A percentile compares a stretch with the other conserved stretches of the same genome.
Evolutionary conservation across 1,284 basidiomycete species (phyloP).

Genomic region (Ustilago shanxiensis): DNA sequence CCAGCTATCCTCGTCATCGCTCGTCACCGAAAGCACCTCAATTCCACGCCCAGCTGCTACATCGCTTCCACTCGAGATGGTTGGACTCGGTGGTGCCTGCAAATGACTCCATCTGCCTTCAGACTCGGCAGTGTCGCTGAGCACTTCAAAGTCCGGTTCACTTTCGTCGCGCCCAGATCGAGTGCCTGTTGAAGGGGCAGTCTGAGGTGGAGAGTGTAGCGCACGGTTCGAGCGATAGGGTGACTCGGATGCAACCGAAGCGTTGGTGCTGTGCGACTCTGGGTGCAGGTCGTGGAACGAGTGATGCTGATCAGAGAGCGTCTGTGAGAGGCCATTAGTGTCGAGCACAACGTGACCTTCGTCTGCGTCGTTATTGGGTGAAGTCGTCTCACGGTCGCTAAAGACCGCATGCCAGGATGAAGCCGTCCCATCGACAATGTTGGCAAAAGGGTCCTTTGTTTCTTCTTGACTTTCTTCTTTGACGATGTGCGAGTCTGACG

Average conservation of each 20-base stretch:
- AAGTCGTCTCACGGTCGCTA: slow-evolving; percentile 12
- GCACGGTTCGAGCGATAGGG: slow-evolving; percentile 40
- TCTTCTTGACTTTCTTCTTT: neutral
- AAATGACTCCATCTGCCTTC: slow-evolving; percentile 38
- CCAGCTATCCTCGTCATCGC: slow-evolving; percentile 49
- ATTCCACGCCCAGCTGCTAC: neutral
- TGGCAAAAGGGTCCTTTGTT: slow-evolving; percentile 24
- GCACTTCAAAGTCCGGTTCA: slow-evolving; percentile 42
- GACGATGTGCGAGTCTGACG: neutral
- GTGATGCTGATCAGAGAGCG: slow-evolving; percentile 39
- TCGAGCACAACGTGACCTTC: slow-evolving; percentile 32
- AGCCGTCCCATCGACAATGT: slow-evolving; percentile 32
- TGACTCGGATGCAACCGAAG: slow-evolving; percentile 3
- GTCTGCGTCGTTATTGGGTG: slow-evolving; percentile 5
- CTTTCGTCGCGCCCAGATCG: slow-evolving; percentile 13
- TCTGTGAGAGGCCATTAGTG: slow-evolving; percentile 47
- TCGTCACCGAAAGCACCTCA: slow-evolving; percentile 18
- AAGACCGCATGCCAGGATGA: slow-evolving; percentile 51
- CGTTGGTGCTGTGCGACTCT: slow-evolving; percentile 8
- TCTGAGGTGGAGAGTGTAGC: slow-evolving; percentile 6
- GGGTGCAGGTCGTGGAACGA: slow-evolving; percentile 20
- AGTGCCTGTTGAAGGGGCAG: neutral
- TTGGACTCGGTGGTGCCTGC: slow-evolving; percentile 32
- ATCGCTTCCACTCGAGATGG: slow-evolving; percentile 37
- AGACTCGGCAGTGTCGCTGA: slow-evolving; percentile 32